phyloP scores from a whole-genome alignment of 768 basidiomycete species.

The Suillus variegatus region DNA sequence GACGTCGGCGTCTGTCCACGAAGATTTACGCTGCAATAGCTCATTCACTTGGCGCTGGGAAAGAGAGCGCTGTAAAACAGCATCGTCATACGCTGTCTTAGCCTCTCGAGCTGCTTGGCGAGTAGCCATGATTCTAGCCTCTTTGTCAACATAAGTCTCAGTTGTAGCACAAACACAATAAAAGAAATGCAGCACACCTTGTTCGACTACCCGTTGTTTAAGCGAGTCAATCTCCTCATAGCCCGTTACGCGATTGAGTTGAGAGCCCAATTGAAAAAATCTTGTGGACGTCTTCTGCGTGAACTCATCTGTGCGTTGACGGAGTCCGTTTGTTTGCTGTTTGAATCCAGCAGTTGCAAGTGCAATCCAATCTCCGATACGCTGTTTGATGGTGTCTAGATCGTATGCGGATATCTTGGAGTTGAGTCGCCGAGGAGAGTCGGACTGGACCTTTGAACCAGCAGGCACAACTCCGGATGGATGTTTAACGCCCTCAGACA shows the following conservation, averaged over 20 bases:
- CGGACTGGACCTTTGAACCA: neutral
- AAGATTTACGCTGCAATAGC: conserved; percentile 88
- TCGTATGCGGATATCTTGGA: conserved; percentile 10
- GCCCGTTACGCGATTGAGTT: conserved; percentile 87
- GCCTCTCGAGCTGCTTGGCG: conserved; percentile 69
- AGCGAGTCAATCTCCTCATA: conserved; percentile 88
- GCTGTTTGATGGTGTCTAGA: conserved; percentile 37
- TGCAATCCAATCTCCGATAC: conserved; percentile 48
- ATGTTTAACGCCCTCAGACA: neutral
- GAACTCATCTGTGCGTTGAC: conserved; percentile 57
- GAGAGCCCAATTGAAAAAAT: conserved; percentile 73
- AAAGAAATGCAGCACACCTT: conserved; percentile 57
- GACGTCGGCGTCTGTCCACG: conserved; percentile 92
- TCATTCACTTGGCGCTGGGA: conserved; percentile 97
- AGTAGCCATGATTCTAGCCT: conserved; percentile 67
- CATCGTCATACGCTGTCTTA: conserved; percentile 74
- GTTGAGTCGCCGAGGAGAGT: neutral
- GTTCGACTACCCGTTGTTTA: conserved; percentile 73
- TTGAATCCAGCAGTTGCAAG: conserved; percentile 35
- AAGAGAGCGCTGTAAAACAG: conserved; percentile 76
- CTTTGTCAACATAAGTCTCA: conserved; percentile 41
- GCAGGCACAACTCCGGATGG: neutral
- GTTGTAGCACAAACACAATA: conserved; percentile 8
- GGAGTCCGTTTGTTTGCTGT: conserved; percentile 21
- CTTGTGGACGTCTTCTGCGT: conserved; percentile 56